Base-by-base conservation (phyloP, 805 yeast species). In the Yamadazyma kitorensis region DNA sequence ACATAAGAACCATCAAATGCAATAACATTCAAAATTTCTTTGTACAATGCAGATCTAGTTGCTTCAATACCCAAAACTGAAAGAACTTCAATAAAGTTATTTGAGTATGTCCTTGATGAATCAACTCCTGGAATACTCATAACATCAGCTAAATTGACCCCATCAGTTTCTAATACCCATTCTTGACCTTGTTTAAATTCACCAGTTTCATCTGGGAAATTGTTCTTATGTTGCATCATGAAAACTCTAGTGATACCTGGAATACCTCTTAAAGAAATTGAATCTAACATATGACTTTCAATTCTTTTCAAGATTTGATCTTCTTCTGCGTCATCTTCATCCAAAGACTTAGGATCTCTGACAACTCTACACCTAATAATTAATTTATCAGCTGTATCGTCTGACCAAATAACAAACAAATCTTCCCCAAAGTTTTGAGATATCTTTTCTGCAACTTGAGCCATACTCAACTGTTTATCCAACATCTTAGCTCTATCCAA, bases 1-100 rank as follows among this genome's bases (percentile, higher is more conserved):
- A 93, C 99, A 54, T 93, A 93, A 24, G 98, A 89, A 85, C 98
- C 99, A 75, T 93, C 99, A 54, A 95, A 93, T 3, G 98, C 96
- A 75, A 93, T 88, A 51, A 93, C 99, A 55, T 93, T 93, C 65
- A 86, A 79, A 52, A 93, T 88, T 69, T 93, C 98, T 59, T 81
- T 85, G 73, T 82, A 93, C 51, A 93, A 70, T 1, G 98, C 95
- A 34, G 89, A 77, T 62, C 98, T 82, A 16, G 98, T 94, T 27
- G 99, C 99, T 62, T 93, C 99, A 56, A 93, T 93, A 73, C 99
- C 99, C 49, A 93, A 70, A 10, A 93, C 98, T 36, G 88, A 85
- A 61, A 91, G 75, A 45, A 93, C 80, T 63, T 93, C 99, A 51
- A 93, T 95, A 62, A 93, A 93, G 41, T 96, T 91, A 68, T 93